Evolutionary conservation across 2,329 filamentous ascomycete species (phyloP), one percentile per base, ranked within the genome.

Genomic region (Pseudogymnoascus sp.): DNA sequence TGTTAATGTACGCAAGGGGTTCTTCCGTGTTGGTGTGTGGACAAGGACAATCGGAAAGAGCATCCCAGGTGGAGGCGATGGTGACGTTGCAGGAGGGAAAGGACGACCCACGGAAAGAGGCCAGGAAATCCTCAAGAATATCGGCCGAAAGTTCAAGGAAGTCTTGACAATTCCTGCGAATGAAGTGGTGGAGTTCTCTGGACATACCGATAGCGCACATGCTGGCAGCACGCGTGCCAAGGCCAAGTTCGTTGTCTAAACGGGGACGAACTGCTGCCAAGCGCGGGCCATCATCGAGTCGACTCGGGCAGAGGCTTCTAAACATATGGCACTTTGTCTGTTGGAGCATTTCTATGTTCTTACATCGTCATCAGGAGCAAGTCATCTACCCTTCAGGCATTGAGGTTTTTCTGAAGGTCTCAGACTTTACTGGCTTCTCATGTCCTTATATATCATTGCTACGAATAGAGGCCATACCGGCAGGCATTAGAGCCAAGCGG

Each of bases 11-110:
- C 89, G 94, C 75, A 96, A 96, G 80, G 92, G 89, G 58, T 97
- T 99, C 79, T 99, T 91, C 82, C 89, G 94, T 79, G 88, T 99
- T 67, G 92, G 92, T 72, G 84, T 97, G 68, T 99, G 95, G 94
- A 99, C 94, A 64, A 88, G 91, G 70, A 95, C 92, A 61, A 90
- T 90, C 60, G 92, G 92, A 71, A 92, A 92, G 79, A 82, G 82
- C 70, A 86, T 92, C 62, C 86, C 87, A 1, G 84, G 83, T 62
- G 88, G 89, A 66, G 88, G 88, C 61, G 85, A 87, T 62, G 85
- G 83, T 38, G 85, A 88, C 65, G 80, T 85, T 57, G 83, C 88
- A 45, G 85, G 86, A 59, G 87, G 86, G 67, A 92, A 92, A 78
- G 88, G 88, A 66, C 84, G 90, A 64, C 84, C 82, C 60, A 73